phyloP scores from a whole-genome alignment of 2,329 filamentous ascomycete genomes.

The Ustulina deusta region DNA sequence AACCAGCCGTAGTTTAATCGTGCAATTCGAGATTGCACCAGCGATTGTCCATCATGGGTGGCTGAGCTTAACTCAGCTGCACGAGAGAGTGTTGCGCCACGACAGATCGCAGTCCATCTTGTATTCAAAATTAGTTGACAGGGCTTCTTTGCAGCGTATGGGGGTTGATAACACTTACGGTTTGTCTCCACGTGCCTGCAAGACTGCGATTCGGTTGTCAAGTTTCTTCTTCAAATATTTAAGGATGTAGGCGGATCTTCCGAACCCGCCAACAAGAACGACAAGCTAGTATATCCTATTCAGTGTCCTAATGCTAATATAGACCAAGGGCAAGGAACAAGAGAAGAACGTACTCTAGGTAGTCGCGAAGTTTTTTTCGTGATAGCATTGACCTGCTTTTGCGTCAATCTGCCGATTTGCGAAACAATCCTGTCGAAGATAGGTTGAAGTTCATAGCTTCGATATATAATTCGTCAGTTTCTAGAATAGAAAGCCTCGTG shows the following conservation, averaged over 20 bases:
- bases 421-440: slow-evolving; percentile 31
- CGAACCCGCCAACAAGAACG: slow-evolving; percentile 42
- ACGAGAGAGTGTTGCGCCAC: slow-evolving; percentile 37
- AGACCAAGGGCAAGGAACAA: not conserved
- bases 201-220: not conserved
- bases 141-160: not conserved
- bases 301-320: not conserved
- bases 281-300: slow-evolving; percentile 19
- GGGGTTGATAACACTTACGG: slow-evolving; percentile 23
- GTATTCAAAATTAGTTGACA: not conserved
- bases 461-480: not conserved
- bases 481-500: not conserved
- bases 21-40: slow-evolving; percentile 24
- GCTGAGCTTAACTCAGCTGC: not conserved
- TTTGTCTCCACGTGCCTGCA: slow-evolving; percentile 28
- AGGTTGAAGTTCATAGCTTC: slow-evolving; percentile 24
- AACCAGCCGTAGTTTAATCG: slow-evolving; percentile 18
- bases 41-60: rapidly evolving
- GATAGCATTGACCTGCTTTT: slow-evolving; percentile 30
- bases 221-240: slow-evolving; percentile 18
- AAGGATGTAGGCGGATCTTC: slow-evolving; percentile 33
- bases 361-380: slow-evolving; percentile 2
- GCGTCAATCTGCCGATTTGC: slow-evolving; percentile 15
- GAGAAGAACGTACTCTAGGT: slow-evolving; percentile 20
- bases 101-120: slow-evolving; percentile 41